Percentiles rank a stretch among this genome's conserved stretches.
phyloP scores from a whole-genome alignment of 441 rosid genomes.

The Pelargonium myrrhifolium region DNA sequence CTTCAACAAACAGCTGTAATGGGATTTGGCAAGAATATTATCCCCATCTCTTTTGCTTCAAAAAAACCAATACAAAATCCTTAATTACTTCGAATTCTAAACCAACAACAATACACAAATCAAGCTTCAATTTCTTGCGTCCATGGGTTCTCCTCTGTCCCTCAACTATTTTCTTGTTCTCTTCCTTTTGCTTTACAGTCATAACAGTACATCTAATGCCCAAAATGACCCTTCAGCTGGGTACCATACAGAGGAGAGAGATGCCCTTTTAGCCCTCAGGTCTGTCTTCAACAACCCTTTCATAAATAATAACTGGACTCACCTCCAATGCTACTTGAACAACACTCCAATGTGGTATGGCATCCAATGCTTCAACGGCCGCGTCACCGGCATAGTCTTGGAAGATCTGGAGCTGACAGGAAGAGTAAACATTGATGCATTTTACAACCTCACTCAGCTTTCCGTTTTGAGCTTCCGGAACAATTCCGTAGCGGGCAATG shows the following conservation, averaged over 20 bases:
- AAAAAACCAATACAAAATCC: background rate
- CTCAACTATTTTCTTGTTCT: slow-evolving; percentile 10
- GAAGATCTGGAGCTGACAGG: slow-evolving; percentile 30
- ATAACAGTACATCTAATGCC: background rate
- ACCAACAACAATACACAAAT: background rate
- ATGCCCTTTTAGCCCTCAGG: slow-evolving; percentile 37
- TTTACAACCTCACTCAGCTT: slow-evolving; percentile 30
- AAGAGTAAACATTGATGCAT: slow-evolving; percentile 18
- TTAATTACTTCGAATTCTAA: background rate
- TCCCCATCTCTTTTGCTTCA: slow-evolving; percentile 2
- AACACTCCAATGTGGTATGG: slow-evolving; percentile 34
- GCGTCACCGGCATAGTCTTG: slow-evolving; percentile 28
- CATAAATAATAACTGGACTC: slow-evolving; percentile 38
- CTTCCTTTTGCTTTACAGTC: background rate
- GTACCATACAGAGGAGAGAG: slow-evolving; percentile 22
- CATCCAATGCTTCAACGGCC: slow-evolving; percentile 28
- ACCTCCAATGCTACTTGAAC: slow-evolving; percentile 29
- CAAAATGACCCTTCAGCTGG: slow-evolving; percentile 9
- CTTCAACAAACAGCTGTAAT: slow-evolving; percentile 35
- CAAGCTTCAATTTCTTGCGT: slow-evolving; percentile 4
- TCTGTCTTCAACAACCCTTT: slow-evolving; percentile 29
- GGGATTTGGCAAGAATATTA: slow-evolving; percentile 21
- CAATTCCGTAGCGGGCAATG: slow-evolving; percentile 33
- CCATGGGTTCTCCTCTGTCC: slow-evolving; percentile 7
- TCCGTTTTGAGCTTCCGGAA: slow-evolving; percentile 28